Evolutionary conservation across 805 yeast species (phyloP).

Genomic region (Schwanniomyces yamadae): DNA sequence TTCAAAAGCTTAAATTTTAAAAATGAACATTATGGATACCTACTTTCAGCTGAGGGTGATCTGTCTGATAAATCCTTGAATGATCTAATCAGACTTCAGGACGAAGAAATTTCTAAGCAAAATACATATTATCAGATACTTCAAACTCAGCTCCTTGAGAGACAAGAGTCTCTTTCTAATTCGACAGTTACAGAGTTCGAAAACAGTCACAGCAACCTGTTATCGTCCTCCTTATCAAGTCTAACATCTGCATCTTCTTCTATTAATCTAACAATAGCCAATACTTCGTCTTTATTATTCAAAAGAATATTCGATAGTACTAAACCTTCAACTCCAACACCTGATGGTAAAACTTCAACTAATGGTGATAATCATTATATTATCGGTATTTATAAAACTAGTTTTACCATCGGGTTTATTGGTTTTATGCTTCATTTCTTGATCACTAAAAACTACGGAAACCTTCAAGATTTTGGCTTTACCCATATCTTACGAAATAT

Average conservation of each 20-base stretch:
- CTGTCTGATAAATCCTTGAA: slow-evolving; percentile 2
- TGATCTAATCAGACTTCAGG: slow-evolving; percentile 26
- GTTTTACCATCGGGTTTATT: slow-evolving; percentile 39
- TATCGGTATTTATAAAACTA: slow-evolving; percentile 28
- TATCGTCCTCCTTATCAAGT: slow-evolving; percentile 35
- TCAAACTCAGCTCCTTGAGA: slow-evolving; percentile 20
- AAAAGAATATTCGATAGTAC: slow-evolving; percentile 26
- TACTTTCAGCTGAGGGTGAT: slow-evolving; percentile 1
- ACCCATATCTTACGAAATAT: slow-evolving; percentile 7
- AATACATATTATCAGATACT: slow-evolving; percentile 23
- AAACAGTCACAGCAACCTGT: slow-evolving; percentile 20
- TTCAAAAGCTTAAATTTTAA: slow-evolving; percentile 7
- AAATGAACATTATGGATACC: slow-evolving; percentile 5
- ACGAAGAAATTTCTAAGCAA: slow-evolving; percentile 31
- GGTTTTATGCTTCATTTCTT: slow-evolving; percentile 39
- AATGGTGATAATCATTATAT: slow-evolving; percentile 12
- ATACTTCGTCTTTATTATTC: slow-evolving; percentile 29
- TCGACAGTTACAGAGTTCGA: slow-evolving; percentile 17
- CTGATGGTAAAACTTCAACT: slow-evolving; percentile 5
- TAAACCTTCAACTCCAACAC: slow-evolving; percentile 5
- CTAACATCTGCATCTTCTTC: slow-evolving; percentile 29
- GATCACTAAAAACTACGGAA: slow-evolving; percentile 21
- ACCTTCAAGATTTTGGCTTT: slow-evolving; percentile 10
- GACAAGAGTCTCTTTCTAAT: slow-evolving; percentile 23
- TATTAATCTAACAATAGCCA: slow-evolving; percentile 23